A percentile compares a stretch with the other conserved stretches of the same genome.
phyloP scores from a whole-genome alignment of 83 land plant genomes.

The Diphasiastrum complanatum region DNA sequence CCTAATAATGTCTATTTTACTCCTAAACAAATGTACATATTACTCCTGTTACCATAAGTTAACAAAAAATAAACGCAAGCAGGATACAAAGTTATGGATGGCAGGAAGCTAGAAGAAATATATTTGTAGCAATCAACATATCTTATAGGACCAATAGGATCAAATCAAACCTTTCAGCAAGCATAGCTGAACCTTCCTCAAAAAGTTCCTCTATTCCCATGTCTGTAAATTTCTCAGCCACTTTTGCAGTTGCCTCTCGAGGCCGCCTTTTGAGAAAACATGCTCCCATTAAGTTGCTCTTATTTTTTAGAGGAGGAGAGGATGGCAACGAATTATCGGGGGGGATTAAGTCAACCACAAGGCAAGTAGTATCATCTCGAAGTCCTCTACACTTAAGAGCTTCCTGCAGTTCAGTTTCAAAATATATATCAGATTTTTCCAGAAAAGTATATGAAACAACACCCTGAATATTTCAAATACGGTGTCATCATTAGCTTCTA shows the following conservation, averaged over 20 bases:
- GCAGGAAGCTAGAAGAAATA: no score
- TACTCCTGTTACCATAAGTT: no score
- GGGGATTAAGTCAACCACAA: constrained; percentile 87
- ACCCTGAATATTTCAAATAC: no score
- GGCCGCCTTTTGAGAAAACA: constrained; percentile 43
- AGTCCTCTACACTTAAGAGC: constrained; percentile 77
- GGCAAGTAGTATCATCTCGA: constrained; percentile 95
- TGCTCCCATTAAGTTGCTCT: constrained; percentile 42
- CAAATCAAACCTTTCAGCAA: constrained; percentile 59
- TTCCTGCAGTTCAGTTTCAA: constrained; percentile 38
- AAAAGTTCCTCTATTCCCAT: constrained; percentile 69
- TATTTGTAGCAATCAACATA: no score
- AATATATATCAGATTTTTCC: neutral
- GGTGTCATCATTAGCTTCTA: no score
- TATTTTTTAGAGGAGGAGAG: constrained; percentile 50
- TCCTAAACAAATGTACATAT: no score
- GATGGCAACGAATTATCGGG: constrained; percentile 45
- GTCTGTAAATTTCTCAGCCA: constrained; percentile 38
- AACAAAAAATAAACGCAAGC: no score
- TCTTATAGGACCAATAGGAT: neutral
- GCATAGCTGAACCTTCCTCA: constrained; percentile 93
- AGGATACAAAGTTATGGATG: no score
- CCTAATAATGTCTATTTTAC: no score
- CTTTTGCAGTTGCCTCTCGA: constrained; percentile 24
- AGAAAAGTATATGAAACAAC: no score